A percentile compares a stretch with the other conserved stretches of the same genome.
phyloP scores from a whole-genome alignment of 331 rosid genomes.

The Acacia pycnantha region DNA sequence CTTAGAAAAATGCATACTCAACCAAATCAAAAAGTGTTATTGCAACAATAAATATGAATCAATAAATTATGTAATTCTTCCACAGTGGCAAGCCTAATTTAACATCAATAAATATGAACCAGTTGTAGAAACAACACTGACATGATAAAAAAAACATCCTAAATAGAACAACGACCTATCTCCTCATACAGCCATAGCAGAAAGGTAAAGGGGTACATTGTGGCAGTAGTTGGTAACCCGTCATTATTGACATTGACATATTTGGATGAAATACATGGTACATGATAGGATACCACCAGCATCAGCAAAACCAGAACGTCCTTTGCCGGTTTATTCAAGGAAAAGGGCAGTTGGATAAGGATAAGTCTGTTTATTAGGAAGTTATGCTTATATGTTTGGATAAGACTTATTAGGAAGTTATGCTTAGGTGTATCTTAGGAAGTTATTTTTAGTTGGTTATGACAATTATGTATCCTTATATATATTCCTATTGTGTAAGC shows the following conservation, averaged over 20 bases:
- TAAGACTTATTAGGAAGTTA: too few species aligned
- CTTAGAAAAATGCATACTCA: not conserved
- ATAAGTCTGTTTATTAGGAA: too few species aligned
- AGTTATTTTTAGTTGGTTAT: too few species aligned
- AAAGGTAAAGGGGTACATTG: conserved; percentile 5
- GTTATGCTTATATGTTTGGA: too few species aligned
- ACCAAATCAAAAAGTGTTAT: not conserved
- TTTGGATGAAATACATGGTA: not conserved
- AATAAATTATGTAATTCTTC: conserved; percentile 52
- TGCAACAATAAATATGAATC: not conserved
- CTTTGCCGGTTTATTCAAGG: too few species aligned
- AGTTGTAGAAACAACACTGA: not conserved
- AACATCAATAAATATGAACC: not conserved
- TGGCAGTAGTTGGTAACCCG: not conserved
- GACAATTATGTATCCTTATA: too few species aligned
- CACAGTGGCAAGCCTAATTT: conserved; percentile 52
- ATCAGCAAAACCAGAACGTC: too few species aligned
- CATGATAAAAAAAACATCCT: not conserved
- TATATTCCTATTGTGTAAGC: too few species aligned
- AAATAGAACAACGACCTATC: not conserved
- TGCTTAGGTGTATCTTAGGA: too few species aligned
- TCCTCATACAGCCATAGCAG: not conserved
- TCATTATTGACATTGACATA: not conserved
- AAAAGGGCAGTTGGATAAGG: too few species aligned
- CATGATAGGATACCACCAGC: too few species aligned